phyloP scores from a whole-genome alignment of 805 yeast genomes.

The Priceomyces carsonii region DNA sequence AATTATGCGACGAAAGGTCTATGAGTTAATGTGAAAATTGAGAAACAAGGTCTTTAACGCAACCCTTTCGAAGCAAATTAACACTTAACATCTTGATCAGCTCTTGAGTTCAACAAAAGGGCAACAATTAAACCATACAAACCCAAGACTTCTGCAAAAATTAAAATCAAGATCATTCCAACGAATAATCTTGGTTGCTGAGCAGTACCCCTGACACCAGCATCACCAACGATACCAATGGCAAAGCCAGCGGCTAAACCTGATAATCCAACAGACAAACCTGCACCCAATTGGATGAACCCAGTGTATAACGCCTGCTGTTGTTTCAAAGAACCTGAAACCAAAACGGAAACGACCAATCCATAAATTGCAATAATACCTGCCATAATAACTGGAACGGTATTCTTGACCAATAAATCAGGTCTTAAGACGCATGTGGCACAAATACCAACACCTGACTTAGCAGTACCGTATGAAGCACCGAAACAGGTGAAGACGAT shows the following conservation, averaged over 20 bases:
- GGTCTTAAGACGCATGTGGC: constrained; percentile 98
- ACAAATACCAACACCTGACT: constrained; percentile 98
- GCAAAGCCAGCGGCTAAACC: constrained; percentile 99
- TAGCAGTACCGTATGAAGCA: constrained; percentile 99
- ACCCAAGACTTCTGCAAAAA: constrained; percentile 99
- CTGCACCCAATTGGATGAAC: constrained; percentile 97
- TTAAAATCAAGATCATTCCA: constrained; percentile 96
- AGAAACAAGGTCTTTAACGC: background rate
- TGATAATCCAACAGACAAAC: constrained; percentile 93
- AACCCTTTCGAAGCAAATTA: background rate
- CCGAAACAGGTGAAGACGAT: constrained; percentile 98
- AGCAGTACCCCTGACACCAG: constrained; percentile 98
- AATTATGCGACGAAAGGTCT: constrained; percentile 4
- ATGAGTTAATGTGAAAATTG: constrained; percentile 1
- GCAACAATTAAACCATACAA: constrained; percentile 98
- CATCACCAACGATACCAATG: constrained; percentile 99
- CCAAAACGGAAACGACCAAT: constrained; percentile 91
- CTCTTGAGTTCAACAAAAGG: constrained; percentile 94
- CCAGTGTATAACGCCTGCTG: constrained; percentile 94
- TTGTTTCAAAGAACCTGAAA: constrained; percentile 86
- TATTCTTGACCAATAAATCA: constrained; percentile 87
- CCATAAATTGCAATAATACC: constrained; percentile 99
- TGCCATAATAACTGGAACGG: constrained; percentile 98
- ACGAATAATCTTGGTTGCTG: constrained; percentile 98
- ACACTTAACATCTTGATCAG: constrained; percentile 28